A percentile compares a stretch with the other conserved stretches of the same genome.
These are phyloP conservation scores for Phytophthora lateralis DNA, from an alignment of 352 stramenopile species.

Conservation along the genomic window DNA sequence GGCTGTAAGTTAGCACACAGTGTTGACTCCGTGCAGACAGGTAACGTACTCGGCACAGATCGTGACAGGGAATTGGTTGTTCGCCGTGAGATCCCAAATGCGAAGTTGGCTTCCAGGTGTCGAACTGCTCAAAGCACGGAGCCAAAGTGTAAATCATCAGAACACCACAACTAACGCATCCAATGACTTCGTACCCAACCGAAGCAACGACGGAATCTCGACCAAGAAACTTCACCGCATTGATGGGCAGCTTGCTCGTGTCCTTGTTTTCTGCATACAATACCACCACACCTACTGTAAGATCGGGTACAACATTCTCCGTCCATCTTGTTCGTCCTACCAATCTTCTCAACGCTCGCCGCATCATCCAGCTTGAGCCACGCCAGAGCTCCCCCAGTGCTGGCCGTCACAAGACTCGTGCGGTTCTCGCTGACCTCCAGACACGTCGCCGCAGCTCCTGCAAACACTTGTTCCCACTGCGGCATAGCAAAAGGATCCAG, in stretches of 20 bases:
- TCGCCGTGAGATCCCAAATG: constrained; percentile 74
- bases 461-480: constrained; percentile 71
- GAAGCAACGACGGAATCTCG: constrained; percentile 70
- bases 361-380: constrained; percentile 72
- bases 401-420: constrained; percentile 60
- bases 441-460: constrained; percentile 44
- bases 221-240: constrained; percentile 77
- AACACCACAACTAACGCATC: neutral
- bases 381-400: constrained; percentile 55
- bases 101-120: constrained; percentile 66
- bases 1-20: neutral
- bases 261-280: constrained; percentile 50
- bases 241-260: constrained; percentile 56
- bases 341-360: constrained; percentile 55
- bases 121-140: constrained; percentile 29
- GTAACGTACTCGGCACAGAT: constrained; percentile 58
- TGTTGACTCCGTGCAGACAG: neutral
- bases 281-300: neutral
- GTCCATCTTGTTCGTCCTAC: constrained; percentile 26
- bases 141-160: constrained; percentile 6
- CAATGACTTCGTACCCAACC: constrained; percentile 47
- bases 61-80: constrained; percentile 60
- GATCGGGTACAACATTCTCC: neutral
- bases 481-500: constrained; percentile 37
- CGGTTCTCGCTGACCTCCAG: constrained; percentile 58